Evolutionary conservation across 805 yeast genomes (phyloP), one percentile per base, ranked within the genome.

Genomic region (Wickerhamomyces chaumierensis): DNA sequence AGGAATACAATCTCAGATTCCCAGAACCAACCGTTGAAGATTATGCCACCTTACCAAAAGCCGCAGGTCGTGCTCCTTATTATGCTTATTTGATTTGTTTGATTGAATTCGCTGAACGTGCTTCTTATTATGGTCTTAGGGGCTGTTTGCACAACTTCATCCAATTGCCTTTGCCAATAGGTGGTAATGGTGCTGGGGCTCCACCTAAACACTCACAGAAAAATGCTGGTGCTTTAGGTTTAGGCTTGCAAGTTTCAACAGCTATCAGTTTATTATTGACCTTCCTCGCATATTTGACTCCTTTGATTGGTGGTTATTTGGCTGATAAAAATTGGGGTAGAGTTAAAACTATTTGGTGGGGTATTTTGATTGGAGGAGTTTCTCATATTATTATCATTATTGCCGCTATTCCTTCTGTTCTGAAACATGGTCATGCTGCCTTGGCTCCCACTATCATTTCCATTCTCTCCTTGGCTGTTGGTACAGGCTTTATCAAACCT

Each of bases 231-330:
- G 74, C 78, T n/a, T 66, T 82, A 44, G 68, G 69, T 36, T 65
- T 78, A 48, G 75, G 78, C 39, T 63, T 70, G 42, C 65, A 66
- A 41, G 72, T 76, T 48, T 84, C 90, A 27, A 76, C 83, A 21
- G 87, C 81, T 29, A 66, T 82, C 42, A 73, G 82, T 14, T 75
- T 80, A 54, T 74, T 80, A 49, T 77, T 81, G 67, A 85, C 79
- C 53, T 82, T 82, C 55, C 79, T 86, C 81, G 78, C 87, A 55
- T 82, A 81, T 56, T 66, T 80, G 29, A 79, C 88, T 36, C 94
- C 94, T 19, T 66, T 82, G 38, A 65, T 76, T 38, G 87, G 86
- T 47, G 90, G 85, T 38, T 71, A 75, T 57, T 48, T 82, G 16
- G 76, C 90, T 39, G 94, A 82, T 58, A 74, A 81, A 42, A 76